Evolutionary conservation across 192 early-diverging fungal genomes (phyloP).

Genomic region (Funneliformis mosseae): DNA sequence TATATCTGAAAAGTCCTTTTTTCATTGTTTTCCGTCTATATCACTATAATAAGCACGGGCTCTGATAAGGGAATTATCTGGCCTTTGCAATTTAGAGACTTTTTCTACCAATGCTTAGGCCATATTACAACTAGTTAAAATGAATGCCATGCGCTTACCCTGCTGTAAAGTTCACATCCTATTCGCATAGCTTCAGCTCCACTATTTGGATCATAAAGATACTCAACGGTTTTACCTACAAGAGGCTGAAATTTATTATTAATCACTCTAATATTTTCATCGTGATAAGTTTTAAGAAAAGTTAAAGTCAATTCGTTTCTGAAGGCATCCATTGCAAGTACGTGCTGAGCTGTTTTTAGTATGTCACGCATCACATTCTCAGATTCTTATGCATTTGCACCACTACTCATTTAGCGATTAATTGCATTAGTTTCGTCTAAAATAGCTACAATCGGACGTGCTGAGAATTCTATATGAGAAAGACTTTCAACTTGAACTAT

Average conservation of each 20-base stretch:
- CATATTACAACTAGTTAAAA: neutral
- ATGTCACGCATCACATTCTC: constrained; percentile 6
- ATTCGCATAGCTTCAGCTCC: constrained; percentile 24
- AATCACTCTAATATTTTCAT: constrained; percentile 10
- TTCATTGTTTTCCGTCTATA: neutral
- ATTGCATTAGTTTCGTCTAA: constrained; percentile 13
- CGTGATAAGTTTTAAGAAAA: constrained; percentile 1
- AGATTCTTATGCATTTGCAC: neutral
- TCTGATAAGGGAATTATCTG: neutral
- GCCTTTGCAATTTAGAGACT: constrained; percentile 6
- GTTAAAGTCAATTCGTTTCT: constrained; percentile 3
- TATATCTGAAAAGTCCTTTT: neutral
- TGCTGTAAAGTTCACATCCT: constrained; percentile 10
- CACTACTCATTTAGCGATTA: constrained; percentile 13
- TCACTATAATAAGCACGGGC: constrained; percentile 2
- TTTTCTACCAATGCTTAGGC: constrained; percentile 7
- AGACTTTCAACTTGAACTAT: constrained; percentile 1
- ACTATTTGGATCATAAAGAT: constrained; percentile 22
- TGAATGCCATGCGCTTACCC: neutral
- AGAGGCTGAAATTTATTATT: neutral
- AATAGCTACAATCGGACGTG: constrained; percentile 10
- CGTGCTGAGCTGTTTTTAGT: neutral
- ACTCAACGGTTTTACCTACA: constrained; percentile 8
- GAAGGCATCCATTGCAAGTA: constrained; percentile 15
- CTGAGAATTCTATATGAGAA: neutral